phyloP scores from a whole-genome alignment of 768 basidiomycete genomes.

The Melanogaster broomeanus region DNA sequence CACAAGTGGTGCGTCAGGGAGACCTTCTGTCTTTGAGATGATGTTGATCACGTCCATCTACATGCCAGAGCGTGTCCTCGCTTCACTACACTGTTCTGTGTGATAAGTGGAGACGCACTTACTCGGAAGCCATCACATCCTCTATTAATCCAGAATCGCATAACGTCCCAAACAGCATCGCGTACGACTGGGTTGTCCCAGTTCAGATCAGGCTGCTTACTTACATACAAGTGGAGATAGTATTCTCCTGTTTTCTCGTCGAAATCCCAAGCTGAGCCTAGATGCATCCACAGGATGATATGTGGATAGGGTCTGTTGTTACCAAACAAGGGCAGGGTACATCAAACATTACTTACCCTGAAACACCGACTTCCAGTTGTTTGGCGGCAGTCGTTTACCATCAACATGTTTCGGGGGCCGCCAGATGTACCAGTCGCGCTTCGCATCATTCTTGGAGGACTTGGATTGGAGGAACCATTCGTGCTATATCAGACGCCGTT shows the following conservation, averaged over 20 bases:
- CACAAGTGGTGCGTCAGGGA: conserved; percentile 66
- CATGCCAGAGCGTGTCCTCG: neutral
- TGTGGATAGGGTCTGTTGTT: too few relatives aligned
- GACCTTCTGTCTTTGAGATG: conserved; percentile 60
- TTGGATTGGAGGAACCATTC: conserved; percentile 68
- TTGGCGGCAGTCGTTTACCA: conserved; percentile 61
- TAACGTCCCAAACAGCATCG: conserved; percentile 59
- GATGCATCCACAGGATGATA: neutral
- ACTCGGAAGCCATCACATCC: conserved; percentile 79
- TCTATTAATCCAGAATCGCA: conserved; percentile 74
- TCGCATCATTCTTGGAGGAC: conserved; percentile 50
- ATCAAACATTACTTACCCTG: conserved; percentile 44
- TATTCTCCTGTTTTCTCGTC: conserved; percentile 67
- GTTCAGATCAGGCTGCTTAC: conserved; percentile 75
- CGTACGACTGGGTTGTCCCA: conserved; percentile 71
- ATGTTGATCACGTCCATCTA: conserved; percentile 75
- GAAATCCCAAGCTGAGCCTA: conserved; percentile 72
- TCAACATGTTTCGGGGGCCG: conserved; percentile 54
- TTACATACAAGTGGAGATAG: conserved; percentile 68
- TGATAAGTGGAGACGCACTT: conserved; percentile 21
- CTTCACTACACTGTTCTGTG: conserved; percentile 1
- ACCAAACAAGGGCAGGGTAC: neutral
- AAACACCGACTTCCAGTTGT: conserved; percentile 73
- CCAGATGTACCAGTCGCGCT: conserved; percentile 82
- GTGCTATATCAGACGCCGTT: conserved; percentile 43